Percentiles rank a stretch among this genome's conserved stretches.
These are phyloP conservation scores for Euphorbia tirucalli DNA, from an alignment of 345 rosid species.

Conservation along the genomic window DNA sequence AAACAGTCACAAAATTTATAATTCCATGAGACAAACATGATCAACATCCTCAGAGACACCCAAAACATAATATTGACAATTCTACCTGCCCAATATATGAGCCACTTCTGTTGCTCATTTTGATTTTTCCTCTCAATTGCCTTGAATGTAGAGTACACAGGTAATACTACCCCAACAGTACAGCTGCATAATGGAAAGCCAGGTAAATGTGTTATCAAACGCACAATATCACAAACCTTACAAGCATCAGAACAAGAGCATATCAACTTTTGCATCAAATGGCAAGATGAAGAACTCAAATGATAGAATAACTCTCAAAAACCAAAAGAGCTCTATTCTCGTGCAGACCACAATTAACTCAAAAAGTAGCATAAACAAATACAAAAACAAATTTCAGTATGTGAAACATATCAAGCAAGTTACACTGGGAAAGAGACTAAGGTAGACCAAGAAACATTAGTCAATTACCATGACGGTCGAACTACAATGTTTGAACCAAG, in stretches of 20 bases:
- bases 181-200: constrained; percentile 55
- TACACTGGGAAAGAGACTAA: not conserved
- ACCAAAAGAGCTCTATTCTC: not conserved
- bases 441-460: too few species aligned
- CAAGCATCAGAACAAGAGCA: not conserved
- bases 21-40: constrained; percentile 3
- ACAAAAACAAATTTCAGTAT: not conserved
- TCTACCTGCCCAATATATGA: constrained; percentile 45
- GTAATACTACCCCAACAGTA: constrained; percentile 67
- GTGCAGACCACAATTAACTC: not conserved
- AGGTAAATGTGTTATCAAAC: not conserved
- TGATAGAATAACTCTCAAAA: not conserved
- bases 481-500: constrained; percentile 63
- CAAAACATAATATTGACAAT: not conserved
- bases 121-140: constrained; percentile 70
- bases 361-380: not conserved
- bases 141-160: constrained; percentile 78
- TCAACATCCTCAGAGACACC: not conserved
- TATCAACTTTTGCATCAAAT: not conserved
- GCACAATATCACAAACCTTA: not conserved
- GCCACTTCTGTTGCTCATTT: constrained; percentile 42
- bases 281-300: not conserved
- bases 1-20: not conserved
- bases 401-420: not conserved
- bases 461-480: constrained; percentile 78